Percentiles rank a stretch among this genome's conserved stretches.
Evolutionary conservation across 2,329 filamentous ascomycete species (phyloP).

Genomic region (Diaporthe sp.): DNA sequence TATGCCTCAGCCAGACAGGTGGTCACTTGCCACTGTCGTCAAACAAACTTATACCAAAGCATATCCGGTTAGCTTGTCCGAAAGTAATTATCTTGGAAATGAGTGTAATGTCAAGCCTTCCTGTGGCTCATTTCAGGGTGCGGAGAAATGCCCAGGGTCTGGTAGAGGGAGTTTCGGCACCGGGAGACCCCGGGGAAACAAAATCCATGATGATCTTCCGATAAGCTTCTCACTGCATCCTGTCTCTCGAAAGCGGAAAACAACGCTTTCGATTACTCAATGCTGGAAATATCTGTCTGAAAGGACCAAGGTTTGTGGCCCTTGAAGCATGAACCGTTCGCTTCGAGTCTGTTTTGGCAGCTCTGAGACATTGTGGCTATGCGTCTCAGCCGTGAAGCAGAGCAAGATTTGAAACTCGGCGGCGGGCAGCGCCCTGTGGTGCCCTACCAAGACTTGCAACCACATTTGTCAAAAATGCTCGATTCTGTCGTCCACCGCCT

Average conservation of each 20-base stretch:
- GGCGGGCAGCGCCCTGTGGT: background rate
- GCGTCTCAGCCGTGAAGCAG: conserved; percentile 23
- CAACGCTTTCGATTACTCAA: background rate
- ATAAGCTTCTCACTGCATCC: background rate
- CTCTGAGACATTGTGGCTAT: conserved; percentile 18
- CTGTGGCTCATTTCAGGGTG: background rate
- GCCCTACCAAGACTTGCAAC: background rate
- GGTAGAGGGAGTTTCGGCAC: background rate
- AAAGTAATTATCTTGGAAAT: background rate
- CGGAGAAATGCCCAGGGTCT: conserved; percentile 2
- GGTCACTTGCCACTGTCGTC: background rate
- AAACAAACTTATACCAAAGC: background rate
- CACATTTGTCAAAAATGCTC: background rate
- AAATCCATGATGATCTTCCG: background rate
- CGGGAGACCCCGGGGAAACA: background rate
- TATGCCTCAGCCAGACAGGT: background rate
- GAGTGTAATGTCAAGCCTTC: background rate
- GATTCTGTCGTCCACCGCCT: background rate
- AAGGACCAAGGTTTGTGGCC: background rate
- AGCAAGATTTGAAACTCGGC: conserved; percentile 2
- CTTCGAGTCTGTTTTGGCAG: background rate
- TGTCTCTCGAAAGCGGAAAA: background rate
- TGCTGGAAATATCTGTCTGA: background rate
- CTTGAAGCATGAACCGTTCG: background rate
- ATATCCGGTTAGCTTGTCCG: background rate